Base-by-base conservation (phyloP, 371 early-diverging fungal species). In the Lichtheimia hyalospora region DNA sequence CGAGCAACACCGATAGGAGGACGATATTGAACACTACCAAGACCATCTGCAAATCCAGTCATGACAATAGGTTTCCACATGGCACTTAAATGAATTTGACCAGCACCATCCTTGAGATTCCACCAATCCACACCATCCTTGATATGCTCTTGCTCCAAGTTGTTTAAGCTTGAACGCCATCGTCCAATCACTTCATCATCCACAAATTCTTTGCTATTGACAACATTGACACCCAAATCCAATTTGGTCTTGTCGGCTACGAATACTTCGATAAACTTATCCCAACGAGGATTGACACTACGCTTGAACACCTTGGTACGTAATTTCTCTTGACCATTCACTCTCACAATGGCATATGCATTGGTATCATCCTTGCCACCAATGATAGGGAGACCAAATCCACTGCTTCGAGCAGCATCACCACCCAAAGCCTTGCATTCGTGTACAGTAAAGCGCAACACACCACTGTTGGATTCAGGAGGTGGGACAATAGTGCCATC, bases 1-100 rank as follows among this genome's bases (percentile, higher is more conserved):
- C 89, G 86, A n/a, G 94, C 79, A 13, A 94, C 86, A 54, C 97
- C 97, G 49, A 93, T 88, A 5, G 94, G 86, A 21, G 83, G 75
- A 42, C 73, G 75, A 57, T 83, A 75, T 13, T 68, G 54, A 43
- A 60, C 69, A 27, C 72, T 75, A 49, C 73, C 73, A 46, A 76
- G 44, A 21, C 74, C 73, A 10, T 76, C 82, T 5, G 67, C 64
- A 54, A 73, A 75, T 2, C 75, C 77, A 20, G 74, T 75, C 83
- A 84, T 81, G 50, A 77, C 66, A 2, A 84, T 71, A 48, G 84
- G 84, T 62, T 85, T 85, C 86, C 86, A 85, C 24, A 74, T 59
- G 52, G 75, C 69, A 24, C 70, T 70, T 57, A 85, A 21, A 59
- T 80, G 80, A 34, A 85, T 77, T 57, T 77, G 73, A 48, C 86